A percentile compares a stretch with the other conserved stretches of the same genome.
These are phyloP conservation scores for Sporisorium graminicola DNA, from an alignment of 1,284 basidiomycete species.

Conservation along the genomic window DNA sequence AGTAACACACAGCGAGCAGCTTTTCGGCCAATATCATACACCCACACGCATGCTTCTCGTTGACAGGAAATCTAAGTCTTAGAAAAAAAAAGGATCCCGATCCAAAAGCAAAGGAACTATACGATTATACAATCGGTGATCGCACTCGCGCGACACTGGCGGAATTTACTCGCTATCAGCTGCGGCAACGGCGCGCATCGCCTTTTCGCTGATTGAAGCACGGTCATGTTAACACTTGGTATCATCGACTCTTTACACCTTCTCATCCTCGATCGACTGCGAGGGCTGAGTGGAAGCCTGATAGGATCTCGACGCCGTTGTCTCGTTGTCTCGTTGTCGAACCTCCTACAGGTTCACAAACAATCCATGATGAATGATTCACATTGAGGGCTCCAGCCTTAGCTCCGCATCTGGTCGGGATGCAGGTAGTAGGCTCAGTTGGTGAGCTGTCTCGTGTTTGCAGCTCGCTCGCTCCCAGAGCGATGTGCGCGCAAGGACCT, in stretches of 20 bases:
- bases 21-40: background rate
- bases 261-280: too few relatives aligned
- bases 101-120: background rate
- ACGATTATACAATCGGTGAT: slow-evolving; percentile 3
- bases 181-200: slow-evolving; percentile 32
- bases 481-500: slow-evolving; percentile 6
- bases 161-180: slow-evolving; percentile 11
- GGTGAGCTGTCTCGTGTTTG: background rate
- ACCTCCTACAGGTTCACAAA: too few relatives aligned
- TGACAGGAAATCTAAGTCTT: slow-evolving; percentile 17
- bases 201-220: background rate
- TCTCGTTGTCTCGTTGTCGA: too few relatives aligned
- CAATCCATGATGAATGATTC: too few relatives aligned
- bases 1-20: background rate
- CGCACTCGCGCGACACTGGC: slow-evolving; percentile 30
- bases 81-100: background rate
- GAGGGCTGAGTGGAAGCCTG: too few relatives aligned
- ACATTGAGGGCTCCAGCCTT: too few relatives aligned
- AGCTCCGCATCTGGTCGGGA: background rate
- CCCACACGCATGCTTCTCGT: slow-evolving; percentile 11
- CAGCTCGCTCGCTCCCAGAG: background rate
- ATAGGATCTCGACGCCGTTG: too few relatives aligned
- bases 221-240: background rate
- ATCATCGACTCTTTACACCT: background rate
- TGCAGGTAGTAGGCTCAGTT: too few relatives aligned